Evolutionary conservation across 2,329 filamentous ascomycete genomes (phyloP).

Genomic region (Scorias spongiosa): DNA sequence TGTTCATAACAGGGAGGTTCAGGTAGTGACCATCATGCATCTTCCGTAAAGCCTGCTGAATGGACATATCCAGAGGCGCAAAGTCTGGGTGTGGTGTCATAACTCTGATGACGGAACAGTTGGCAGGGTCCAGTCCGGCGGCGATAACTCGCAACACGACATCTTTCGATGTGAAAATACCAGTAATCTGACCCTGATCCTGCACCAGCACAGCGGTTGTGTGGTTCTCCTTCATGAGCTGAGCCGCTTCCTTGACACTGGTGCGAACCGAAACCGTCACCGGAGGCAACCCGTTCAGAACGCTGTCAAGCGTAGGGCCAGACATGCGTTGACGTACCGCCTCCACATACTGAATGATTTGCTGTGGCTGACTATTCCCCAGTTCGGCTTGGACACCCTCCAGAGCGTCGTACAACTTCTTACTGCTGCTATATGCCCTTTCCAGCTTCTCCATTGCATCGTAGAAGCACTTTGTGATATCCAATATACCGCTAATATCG

Average conservation of each 20-base stretch:
- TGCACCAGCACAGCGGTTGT: conserved; percentile 93
- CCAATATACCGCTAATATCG: conserved; percentile 92
- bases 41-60: conserved; percentile 92
- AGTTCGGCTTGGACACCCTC: conserved; percentile 97
- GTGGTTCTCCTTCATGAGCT: conserved; percentile 97
- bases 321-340: conserved; percentile 94
- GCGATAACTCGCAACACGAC: conserved; percentile 96
- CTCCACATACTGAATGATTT: conserved; percentile 98
- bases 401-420: conserved; percentile 91
- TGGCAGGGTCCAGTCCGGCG: conserved; percentile 81
- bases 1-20: conserved; percentile 94
- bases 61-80: conserved; percentile 97
- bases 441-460: conserved; percentile 99
- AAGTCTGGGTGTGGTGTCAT: conserved; percentile 99
- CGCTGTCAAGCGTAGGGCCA: conserved; percentile 85
- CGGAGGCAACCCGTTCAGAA: conserved; percentile 79
- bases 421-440: conserved; percentile 92
- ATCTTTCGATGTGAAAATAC: conserved; percentile 99
- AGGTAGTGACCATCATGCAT: conserved; percentile 99
- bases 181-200: conserved; percentile 92
- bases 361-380: conserved; percentile 87
- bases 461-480: conserved; percentile 99
- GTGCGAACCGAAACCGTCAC: conserved; percentile 92
- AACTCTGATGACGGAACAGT: conserved; percentile 92
- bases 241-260: conserved; percentile 87